Percentiles rank a stretch among this genome's conserved stretches.
phyloP scores from a whole-genome alignment of 1,284 basidiomycete species.

The Ustilago shanxiensis region DNA sequence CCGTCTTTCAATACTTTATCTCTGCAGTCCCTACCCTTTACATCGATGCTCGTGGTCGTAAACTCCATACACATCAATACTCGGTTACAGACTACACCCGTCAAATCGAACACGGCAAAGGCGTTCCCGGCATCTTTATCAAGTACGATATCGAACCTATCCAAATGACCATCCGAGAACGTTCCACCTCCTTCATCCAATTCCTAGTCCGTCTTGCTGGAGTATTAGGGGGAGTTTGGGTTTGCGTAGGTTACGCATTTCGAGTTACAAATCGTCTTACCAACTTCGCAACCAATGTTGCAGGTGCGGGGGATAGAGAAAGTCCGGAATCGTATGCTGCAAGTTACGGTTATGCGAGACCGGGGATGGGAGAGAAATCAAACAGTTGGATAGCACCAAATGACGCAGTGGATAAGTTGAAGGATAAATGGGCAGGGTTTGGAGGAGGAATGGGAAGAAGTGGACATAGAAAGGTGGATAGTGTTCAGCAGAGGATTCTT shows the following conservation, averaged over 20 bases:
- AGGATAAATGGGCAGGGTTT: constrained; percentile 45
- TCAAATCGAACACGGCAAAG: constrained; percentile 80
- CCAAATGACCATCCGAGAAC: constrained; percentile 84
- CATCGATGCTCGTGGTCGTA: constrained; percentile 76
- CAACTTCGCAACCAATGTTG: constrained; percentile 27
- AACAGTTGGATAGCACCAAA: constrained; percentile 19
- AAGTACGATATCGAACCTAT: constrained; percentile 92
- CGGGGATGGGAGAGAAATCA: constrained; percentile 6
- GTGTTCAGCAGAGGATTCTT: constrained; percentile 53
- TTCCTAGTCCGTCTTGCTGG: constrained; percentile 81
- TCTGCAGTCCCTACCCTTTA: constrained; percentile 95
- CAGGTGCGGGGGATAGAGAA: constrained; percentile 19
- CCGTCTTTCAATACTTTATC: constrained; percentile 88
- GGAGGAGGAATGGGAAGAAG: constrained; percentile 19
- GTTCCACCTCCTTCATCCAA: constrained; percentile 83
- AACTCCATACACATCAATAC: constrained; percentile 88
- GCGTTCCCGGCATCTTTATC: constrained; percentile 76
- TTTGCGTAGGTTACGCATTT: constrained; percentile 62
- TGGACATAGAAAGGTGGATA: constrained; percentile 45
- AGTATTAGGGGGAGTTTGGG: constrained; percentile 71
- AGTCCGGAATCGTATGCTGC: constrained; percentile 40
- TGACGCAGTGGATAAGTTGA: constrained; percentile 42
- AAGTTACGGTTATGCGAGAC: constrained; percentile 37
- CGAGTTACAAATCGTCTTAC: constrained; percentile 54
- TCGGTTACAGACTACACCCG: constrained; percentile 93